phyloP scores from a whole-genome alignment of 306 rosid genomes.

The Cucurbita maxima region DNA sequence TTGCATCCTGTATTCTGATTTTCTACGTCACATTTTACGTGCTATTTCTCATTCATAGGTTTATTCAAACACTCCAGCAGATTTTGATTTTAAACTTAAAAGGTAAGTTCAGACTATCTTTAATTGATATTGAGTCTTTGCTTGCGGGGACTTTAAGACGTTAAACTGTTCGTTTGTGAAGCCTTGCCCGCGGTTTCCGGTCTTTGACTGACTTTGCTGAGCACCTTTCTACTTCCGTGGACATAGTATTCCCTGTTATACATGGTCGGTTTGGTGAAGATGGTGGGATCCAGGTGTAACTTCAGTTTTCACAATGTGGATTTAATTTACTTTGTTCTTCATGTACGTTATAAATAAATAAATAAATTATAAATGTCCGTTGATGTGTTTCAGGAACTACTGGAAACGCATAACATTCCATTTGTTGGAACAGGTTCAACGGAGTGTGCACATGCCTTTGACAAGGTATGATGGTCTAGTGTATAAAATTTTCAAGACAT shows the following conservation, averaged over 20 bases:
- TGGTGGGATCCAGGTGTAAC: slow-evolving; percentile 79
- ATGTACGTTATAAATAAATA: not conserved
- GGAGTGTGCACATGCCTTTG: slow-evolving; percentile 72
- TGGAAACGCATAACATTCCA: slow-evolving; percentile 70
- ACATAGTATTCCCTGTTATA: slow-evolving; percentile 85
- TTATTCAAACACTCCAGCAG: slow-evolving; percentile 92
- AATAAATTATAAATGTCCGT: not conserved
- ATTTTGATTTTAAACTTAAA: slow-evolving; percentile 91
- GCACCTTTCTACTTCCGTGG: slow-evolving; percentile 69
- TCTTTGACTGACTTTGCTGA: slow-evolving; percentile 58
- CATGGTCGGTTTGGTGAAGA: slow-evolving; percentile 95
- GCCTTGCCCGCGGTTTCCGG: slow-evolving; percentile 79
- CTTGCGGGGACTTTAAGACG: slow-evolving; percentile 3
- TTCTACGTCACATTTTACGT: not conserved
- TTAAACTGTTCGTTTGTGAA: slow-evolving; percentile 24
- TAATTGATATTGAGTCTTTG: not conserved
- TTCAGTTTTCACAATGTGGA: not conserved
- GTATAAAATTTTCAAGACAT: too few relatives aligned
- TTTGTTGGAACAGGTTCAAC: slow-evolving; percentile 90
- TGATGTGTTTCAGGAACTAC: slow-evolving; percentile 42
- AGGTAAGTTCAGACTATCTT: slow-evolving; percentile 27
- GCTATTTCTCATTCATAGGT: slow-evolving; percentile 23
- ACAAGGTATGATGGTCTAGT: slow-evolving; percentile 45
- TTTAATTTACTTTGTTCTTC: not conserved
- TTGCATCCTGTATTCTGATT: not conserved